Evolutionary conservation across 176 grass and related monocot genomes (phyloP).

Genomic region (Avena atlantica): DNA sequence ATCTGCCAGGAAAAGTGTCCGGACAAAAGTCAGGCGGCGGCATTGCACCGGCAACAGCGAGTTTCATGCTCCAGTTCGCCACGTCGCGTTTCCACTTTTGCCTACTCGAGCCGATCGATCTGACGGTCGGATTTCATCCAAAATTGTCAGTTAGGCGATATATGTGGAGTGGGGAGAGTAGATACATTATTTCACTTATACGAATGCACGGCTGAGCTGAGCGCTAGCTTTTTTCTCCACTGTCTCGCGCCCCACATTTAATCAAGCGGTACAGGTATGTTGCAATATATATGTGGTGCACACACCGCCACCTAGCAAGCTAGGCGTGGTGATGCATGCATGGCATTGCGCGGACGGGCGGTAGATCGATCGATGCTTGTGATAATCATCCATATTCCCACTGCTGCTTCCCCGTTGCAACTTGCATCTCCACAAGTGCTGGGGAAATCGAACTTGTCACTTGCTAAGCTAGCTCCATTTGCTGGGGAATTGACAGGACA

Average conservation of each 20-base stretch:
- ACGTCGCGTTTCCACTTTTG: slow-evolving; percentile 29
- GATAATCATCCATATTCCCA: background rate
- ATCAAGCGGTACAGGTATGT: too few species aligned
- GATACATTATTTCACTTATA: too few species aligned
- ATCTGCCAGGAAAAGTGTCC: slow-evolving; percentile 36
- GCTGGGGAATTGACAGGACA: background rate
- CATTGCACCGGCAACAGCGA: slow-evolving; percentile 5
- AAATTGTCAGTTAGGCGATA: too few species aligned
- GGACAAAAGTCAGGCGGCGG: background rate
- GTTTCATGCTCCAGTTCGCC: slow-evolving; percentile 25
- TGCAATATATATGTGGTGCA: too few species aligned
- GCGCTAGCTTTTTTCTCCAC: too few species aligned
- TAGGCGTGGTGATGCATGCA: background rate
- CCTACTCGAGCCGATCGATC: background rate
- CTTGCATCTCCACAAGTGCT: background rate
- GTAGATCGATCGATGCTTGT: background rate
- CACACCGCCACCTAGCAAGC: too few species aligned
- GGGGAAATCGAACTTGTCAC: background rate
- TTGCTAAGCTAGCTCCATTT: slow-evolving; percentile 27
- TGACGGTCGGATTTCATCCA: background rate
- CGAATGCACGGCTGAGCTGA: too few species aligned
- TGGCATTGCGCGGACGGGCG: background rate
- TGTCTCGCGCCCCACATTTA: too few species aligned
- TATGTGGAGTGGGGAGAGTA: too few species aligned
- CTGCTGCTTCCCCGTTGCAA: too few species aligned